phyloP scores from a whole-genome alignment of 1,139 yeast species.

The Geotrichum restrictum region DNA sequence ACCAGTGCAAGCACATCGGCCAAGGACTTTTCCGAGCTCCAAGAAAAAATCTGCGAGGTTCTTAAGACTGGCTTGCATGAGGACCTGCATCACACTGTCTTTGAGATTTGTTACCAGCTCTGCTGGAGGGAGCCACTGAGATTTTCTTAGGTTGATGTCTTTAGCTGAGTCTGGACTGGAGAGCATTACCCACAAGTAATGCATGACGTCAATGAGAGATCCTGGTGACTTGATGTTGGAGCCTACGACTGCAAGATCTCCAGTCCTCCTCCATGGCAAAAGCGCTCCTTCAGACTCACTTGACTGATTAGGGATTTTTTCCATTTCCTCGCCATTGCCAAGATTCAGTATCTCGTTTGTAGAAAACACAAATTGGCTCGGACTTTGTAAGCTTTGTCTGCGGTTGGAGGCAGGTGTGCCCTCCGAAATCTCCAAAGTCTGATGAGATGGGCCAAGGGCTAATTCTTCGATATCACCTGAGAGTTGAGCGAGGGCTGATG shows the following conservation, averaged over 20 bases:
- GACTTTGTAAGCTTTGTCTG: conserved; percentile 13
- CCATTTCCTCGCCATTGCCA: not conserved
- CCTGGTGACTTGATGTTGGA: conserved; percentile 9
- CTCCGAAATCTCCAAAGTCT: not conserved
- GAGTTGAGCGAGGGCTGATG: conserved; percentile 8
- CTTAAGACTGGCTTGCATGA: conserved; percentile 3
- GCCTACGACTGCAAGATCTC: conserved; percentile 26
- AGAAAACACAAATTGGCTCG: conserved; percentile 13
- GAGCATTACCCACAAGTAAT: conserved; percentile 20
- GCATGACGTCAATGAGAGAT: conserved; percentile 9
- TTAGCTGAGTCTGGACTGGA: conserved; percentile 19
- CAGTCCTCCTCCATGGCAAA: conserved; percentile 33
- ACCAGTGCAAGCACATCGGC: conserved; percentile 21
- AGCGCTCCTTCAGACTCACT: conserved; percentile 26
- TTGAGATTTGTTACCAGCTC: conserved; percentile 27
- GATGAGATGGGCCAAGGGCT: not conserved
- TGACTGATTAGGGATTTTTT: not conserved
- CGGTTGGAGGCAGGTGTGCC: conserved; percentile 4
- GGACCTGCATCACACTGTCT: conserved; percentile 5
- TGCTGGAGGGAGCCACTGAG: conserved; percentile 28
- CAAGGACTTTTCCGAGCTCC: conserved; percentile 6
- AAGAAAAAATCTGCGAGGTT: conserved; percentile 4
- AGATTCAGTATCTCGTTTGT: conserved; percentile 8
- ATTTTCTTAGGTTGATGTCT: conserved; percentile 10
- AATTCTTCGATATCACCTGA: not conserved